phyloP scores from a whole-genome alignment of 2,329 filamentous ascomycete genomes.

The Bipolaris gigantea region DNA sequence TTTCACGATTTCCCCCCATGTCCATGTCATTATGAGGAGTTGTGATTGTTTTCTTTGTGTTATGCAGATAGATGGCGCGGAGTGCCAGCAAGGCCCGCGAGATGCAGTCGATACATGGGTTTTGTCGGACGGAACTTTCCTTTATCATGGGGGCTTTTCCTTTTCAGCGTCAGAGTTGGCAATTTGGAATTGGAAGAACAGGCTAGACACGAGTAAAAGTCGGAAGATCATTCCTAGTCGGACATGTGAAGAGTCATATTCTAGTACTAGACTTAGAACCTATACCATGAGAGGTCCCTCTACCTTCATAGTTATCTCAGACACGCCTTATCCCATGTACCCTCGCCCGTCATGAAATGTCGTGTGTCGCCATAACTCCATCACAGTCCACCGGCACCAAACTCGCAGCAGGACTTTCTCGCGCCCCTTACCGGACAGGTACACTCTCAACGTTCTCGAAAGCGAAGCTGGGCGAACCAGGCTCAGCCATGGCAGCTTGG shows the following conservation, averaged over 20 bases:
- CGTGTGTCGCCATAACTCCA: not conserved
- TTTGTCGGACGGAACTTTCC: not conserved
- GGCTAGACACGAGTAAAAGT: not conserved
- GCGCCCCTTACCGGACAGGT: constrained; percentile 22
- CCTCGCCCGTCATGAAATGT: not conserved
- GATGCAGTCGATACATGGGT: not conserved
- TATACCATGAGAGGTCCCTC: not conserved
- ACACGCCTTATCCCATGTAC: not conserved
- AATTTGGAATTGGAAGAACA: not conserved
- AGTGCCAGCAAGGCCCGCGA: not conserved
- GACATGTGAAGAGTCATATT: not conserved
- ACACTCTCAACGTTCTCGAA: constrained; percentile 72
- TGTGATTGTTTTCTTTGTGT: not conserved
- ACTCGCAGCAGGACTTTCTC: not conserved
- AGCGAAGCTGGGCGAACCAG: constrained; percentile 77
- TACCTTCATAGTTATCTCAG: not conserved
- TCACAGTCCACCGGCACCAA: not conserved
- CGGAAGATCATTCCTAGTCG: not conserved
- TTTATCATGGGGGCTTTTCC: not conserved
- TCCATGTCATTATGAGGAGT: not conserved
- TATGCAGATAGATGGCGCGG: not conserved
- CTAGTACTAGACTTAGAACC: not conserved
- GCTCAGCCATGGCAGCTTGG: constrained; percentile 73
- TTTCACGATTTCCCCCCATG: not conserved
- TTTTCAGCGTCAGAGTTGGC: not conserved